Evolutionary conservation across 805 yeast genomes (phyloP), one percentile per base, ranked within the genome.

Genomic region (Saturnispora sanitii): DNA sequence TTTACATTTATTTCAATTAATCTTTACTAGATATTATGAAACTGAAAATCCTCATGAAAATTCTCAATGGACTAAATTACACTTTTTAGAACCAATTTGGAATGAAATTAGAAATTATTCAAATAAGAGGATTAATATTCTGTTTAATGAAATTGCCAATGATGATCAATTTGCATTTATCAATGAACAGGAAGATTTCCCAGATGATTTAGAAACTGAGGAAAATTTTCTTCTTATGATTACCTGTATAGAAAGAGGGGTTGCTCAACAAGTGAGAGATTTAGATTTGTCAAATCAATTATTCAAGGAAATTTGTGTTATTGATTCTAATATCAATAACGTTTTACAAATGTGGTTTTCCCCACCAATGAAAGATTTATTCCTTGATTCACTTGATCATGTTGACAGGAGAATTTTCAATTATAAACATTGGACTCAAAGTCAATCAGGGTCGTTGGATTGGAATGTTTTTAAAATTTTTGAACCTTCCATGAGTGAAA

Each of bases 401-500:
- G 70, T 73, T 2, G 61, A 56, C 29, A 33, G 45, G 9, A 49
- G 52, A 15, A 41, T 61, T 22, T 51, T 58, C 40, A 57, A 57
- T 33, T 38, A 52, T 2, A 45, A 49, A 3, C 61, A 57, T 34
- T 46, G 55, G 35, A 44, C 48, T 16, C 31, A 46, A 17, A 18
- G 28, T 45, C 22, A 12, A 7, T 12, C 16, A 6, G n/a, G n/a
- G 16, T 12, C 50, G 40, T 45, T 18, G 35, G 55, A 45, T 45
- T 45, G 40, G 18, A 48, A 54, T 29, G 45, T 72, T 19, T 62
- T 61, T 47, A 53, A 59, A 34, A 34, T 56, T 1, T 49, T 71
- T 35, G 73, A 70, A 17, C 87, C 87, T 1, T 50, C 54, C 4
- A 42, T 77, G 6, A 63, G 73, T 23, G 73, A 71, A 37, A 55